Percentiles rank a stretch among this genome's conserved stretches.
phyloP scores from a whole-genome alignment of 768 basidiomycete species.

The Mycena capillaripes region DNA sequence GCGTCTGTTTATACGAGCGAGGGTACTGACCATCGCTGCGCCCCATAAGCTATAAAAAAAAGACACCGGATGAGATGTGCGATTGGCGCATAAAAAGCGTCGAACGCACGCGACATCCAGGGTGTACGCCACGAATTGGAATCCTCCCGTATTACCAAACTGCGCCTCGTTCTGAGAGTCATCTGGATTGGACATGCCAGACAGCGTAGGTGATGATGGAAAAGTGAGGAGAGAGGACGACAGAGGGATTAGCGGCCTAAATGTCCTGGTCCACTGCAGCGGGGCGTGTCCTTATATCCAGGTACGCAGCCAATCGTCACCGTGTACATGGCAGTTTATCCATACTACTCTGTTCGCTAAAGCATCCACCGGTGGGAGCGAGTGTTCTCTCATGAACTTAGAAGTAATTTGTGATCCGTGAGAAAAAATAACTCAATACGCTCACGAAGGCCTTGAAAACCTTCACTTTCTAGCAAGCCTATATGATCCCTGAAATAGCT shows the following conservation, averaged over 20 bases:
- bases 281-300: background rate
- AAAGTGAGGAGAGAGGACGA: background rate
- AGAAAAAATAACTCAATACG: background rate
- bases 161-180: background rate
- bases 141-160: background rate
- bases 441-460: background rate
- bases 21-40: background rate
- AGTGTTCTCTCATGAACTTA: background rate
- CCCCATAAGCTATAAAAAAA: slow-evolving; percentile 3
- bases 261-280: no score
- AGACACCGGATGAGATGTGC: background rate
- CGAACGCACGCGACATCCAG: background rate
- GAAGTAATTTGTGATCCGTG: background rate
- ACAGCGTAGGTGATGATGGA: background rate
- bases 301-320: background rate
- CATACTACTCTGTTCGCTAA: background rate
- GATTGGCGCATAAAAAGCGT: background rate
- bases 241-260: background rate
- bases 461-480: background rate
- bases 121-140: background rate
- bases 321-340: background rate
- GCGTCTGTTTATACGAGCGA: background rate
- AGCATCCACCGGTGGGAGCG: background rate
- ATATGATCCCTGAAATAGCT: background rate
- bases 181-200: background rate